These are phyloP conservation scores for Podospora fimiseda DNA, from an alignment of 495 filamentous ascomycete genomes.

Conservation along the genomic window DNA sequence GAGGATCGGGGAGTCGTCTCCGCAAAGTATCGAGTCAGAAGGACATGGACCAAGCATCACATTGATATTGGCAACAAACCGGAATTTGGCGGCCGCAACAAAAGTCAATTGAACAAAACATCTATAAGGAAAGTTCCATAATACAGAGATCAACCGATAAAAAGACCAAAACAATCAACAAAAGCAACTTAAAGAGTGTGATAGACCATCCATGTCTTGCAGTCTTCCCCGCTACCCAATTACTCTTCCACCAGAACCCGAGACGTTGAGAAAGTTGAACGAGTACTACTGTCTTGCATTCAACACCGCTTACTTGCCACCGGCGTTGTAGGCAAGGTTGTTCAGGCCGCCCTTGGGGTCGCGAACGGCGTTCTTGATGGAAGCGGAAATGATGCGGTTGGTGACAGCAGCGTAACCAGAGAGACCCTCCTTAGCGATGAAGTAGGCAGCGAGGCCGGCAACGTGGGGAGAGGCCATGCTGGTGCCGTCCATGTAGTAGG, in stretches of 20 bases:
- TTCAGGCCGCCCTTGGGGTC: slow-evolving; percentile 6
- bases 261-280: background rate
- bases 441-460: slow-evolving; percentile 45
- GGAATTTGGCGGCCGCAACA: background rate
- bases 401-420: slow-evolving; percentile 6
- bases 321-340: slow-evolving; percentile 13
- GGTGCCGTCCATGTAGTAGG: slow-evolving; percentile 42
- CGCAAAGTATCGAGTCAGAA: no score
- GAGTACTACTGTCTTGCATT: background rate
- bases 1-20: no score
- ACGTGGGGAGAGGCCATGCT: slow-evolving; percentile 46
- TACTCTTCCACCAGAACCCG: background rate
- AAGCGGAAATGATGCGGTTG: slow-evolving; percentile 5
- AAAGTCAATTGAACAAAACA: background rate
- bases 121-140: background rate
- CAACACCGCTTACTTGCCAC: background rate
- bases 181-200: no score
- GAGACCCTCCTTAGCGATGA: slow-evolving; percentile 23
- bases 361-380: background rate
- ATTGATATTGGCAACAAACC: background rate
- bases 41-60: no score
- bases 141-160: background rate
- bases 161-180: background rate
- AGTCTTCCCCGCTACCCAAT: background rate
- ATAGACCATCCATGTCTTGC: background rate